These are phyloP conservation scores for Tympanopsis confertula DNA, from an alignment of 2,329 filamentous ascomycete species.

Conservation along the genomic window DNA sequence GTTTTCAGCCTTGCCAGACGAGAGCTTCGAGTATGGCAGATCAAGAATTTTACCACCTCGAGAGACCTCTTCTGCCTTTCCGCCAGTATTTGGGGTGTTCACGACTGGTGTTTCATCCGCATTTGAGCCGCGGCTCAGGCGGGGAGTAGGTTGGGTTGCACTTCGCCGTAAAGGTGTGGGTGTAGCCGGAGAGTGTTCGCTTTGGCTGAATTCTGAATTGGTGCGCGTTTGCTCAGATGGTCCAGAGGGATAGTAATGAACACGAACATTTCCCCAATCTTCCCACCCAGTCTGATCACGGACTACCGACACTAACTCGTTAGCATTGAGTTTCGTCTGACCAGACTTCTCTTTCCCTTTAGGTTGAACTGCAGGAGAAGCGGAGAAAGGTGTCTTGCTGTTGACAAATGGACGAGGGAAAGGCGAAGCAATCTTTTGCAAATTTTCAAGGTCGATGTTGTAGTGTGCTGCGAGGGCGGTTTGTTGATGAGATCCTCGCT, in stretches of 20 bases:
- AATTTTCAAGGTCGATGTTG: slow-evolving; percentile 65
- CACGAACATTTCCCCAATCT: slow-evolving; percentile 3
- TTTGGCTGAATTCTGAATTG: neutral
- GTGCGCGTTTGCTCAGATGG: neutral
- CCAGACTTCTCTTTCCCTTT: slow-evolving; percentile 67
- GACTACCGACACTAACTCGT: slow-evolving; percentile 69
- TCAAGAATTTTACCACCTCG: slow-evolving; percentile 30
- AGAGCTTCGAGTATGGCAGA: slow-evolving; percentile 44
- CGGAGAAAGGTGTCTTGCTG: slow-evolving; percentile 26
- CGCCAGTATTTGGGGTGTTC: neutral
- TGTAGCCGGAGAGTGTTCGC: neutral
- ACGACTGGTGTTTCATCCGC: neutral
- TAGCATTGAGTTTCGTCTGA: slow-evolving; percentile 37
- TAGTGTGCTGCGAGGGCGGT: slow-evolving; percentile 71
- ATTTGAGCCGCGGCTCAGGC: neutral
- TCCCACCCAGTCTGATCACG: slow-evolving; percentile 30
- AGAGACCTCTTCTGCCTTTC: neutral
- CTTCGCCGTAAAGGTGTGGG: neutral
- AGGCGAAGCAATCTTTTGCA: slow-evolving; percentile 72
- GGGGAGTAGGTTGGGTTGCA: neutral
- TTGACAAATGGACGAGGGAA: slow-evolving; percentile 46
- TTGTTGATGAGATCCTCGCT: neutral
- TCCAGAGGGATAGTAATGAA: neutral
- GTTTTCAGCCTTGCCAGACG: slow-evolving; percentile 39
- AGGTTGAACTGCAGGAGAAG: slow-evolving; percentile 38